A percentile compares a stretch with the other conserved stretches of the same genome.
phyloP scores from a whole-genome alignment of 768 basidiomycete genomes.

The Xerocomus brunneocitrinus region DNA sequence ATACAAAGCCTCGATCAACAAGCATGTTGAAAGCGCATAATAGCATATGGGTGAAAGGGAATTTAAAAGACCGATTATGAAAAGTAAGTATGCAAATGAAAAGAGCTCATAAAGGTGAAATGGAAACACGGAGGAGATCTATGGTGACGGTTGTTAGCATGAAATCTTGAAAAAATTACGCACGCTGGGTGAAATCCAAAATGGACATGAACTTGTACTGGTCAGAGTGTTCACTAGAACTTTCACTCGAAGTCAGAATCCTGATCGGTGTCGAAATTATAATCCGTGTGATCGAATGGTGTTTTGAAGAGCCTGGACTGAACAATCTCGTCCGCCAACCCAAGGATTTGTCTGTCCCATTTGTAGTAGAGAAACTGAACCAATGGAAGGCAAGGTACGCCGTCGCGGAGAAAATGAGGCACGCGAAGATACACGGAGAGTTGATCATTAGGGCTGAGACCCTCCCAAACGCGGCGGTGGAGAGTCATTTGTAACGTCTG shows the following conservation, averaged over 20 bases:
- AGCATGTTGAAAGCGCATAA: not conserved
- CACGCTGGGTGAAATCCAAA: slow-evolving; percentile 1
- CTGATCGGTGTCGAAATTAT: not conserved
- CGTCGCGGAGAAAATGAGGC: not conserved
- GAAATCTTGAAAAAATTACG: not conserved
- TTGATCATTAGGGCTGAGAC: no score
- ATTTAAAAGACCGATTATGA: no score
- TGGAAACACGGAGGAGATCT: not conserved
- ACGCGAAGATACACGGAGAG: not conserved
- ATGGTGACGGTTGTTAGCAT: not conserved
- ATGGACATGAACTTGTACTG: not conserved
- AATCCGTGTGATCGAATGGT: not conserved
- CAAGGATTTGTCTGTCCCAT: slow-evolving; percentile 18
- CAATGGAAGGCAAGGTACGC: slow-evolving; percentile 4
- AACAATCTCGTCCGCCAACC: slow-evolving; percentile 7
- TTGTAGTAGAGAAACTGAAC: slow-evolving; percentile 16
- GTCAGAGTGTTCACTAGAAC: not conserved
- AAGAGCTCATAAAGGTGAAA: not conserved
- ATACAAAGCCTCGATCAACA: slow-evolving; percentile 11
- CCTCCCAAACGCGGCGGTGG: not conserved
- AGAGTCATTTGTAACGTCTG: not conserved
- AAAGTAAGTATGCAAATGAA: not conserved
- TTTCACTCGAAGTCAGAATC: not conserved
- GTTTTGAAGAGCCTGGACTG: not conserved
- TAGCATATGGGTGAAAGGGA: no score